Evolutionary conservation across 1,284 basidiomycete species (phyloP), one percentile per base, ranked within the genome.

Genomic region (Heterobasidion parviporum): DNA sequence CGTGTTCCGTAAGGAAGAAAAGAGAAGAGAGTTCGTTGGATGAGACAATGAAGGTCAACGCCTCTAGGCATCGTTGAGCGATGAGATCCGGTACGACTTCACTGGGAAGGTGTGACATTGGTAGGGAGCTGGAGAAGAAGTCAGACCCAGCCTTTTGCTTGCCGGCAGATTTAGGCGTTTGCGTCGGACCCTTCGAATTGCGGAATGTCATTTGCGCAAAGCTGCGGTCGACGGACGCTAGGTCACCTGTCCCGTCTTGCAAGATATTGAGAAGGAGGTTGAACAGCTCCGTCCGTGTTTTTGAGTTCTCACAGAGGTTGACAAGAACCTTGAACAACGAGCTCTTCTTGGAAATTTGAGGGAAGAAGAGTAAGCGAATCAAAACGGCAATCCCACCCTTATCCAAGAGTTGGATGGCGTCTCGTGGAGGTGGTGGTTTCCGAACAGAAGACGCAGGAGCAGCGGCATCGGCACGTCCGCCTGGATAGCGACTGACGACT

Each of bases 1-100:
- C 95, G 64, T 97, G 93, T 69, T 98, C 95, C 0, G 87, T 92
- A 56, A 98, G 76, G 83, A 98, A 98, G 77, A 94, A 98, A 18
- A 92, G 71, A 1, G 93, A 89, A 0, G 91, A 89, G 15, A 82
- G 70, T 57, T 92, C 86, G 69, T 96, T 97, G 26, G 85, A 78
- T 56, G 77, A 81, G 65, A 96, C 93, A 62, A 98, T 92, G 69
- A 83, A 91, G 1, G 83, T 83, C 58, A 98, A 74, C 2, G 90
- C 89, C 67, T 98, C 94, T 34, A 98, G 79, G 64, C 92, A 96
- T 36, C 94, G 87, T 67, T 96, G 93, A 18, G 93, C 92, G 56
- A 97, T 88, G 54, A 97, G 78, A 60, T 96, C 92, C 1, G 94
- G 93, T 6, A 95, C 85, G 47, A 88, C 82, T 65, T 96, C 94